phyloP scores from a whole-genome alignment of 768 basidiomycete species.

The Fomitopsis pulvina region DNA sequence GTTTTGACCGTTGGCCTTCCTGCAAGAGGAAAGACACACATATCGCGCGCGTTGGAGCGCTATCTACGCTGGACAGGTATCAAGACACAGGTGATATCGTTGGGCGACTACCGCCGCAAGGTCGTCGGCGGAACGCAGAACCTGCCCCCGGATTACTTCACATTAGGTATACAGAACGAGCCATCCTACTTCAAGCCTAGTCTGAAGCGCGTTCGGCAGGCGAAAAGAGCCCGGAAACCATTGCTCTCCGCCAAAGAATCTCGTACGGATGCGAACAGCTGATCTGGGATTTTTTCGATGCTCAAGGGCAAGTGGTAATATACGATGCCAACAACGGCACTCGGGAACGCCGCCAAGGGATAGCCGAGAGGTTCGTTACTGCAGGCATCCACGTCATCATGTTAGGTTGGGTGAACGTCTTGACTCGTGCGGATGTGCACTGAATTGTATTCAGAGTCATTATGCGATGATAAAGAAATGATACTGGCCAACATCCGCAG shows the following conservation, averaged over 20 bases:
- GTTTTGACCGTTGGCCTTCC: constrained; percentile 90
- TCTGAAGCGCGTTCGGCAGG: constrained; percentile 30
- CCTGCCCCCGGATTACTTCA: constrained; percentile 91
- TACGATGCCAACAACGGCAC: constrained; percentile 98
- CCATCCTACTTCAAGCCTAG: neutral
- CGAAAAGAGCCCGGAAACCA: constrained; percentile 75
- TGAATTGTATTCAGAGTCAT: constrained; percentile 52
- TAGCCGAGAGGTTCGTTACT: constrained; percentile 83
- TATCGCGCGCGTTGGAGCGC: constrained; percentile 91
- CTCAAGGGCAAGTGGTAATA: constrained; percentile 92
- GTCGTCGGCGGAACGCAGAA: constrained; percentile 82
- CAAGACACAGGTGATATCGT: constrained; percentile 89
- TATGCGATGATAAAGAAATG: constrained; percentile 88
- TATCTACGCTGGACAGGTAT: constrained; percentile 98
- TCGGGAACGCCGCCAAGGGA: constrained; percentile 50
- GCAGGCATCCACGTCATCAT: constrained; percentile 89
- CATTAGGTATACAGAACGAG: constrained; percentile 44
- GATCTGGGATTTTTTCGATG: constrained; percentile 83
- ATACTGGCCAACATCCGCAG: constrained; percentile 92
- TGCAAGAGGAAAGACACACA: constrained; percentile 94
- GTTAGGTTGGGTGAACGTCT: constrained; percentile 48
- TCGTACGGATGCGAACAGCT: constrained; percentile 81
- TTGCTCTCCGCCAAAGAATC: constrained; percentile 66
- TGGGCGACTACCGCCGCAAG: constrained; percentile 93
- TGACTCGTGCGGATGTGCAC: neutral